Conservation (phyloP, 768 basidiomycete species). For the Suillus cothurnatus region DNA sequence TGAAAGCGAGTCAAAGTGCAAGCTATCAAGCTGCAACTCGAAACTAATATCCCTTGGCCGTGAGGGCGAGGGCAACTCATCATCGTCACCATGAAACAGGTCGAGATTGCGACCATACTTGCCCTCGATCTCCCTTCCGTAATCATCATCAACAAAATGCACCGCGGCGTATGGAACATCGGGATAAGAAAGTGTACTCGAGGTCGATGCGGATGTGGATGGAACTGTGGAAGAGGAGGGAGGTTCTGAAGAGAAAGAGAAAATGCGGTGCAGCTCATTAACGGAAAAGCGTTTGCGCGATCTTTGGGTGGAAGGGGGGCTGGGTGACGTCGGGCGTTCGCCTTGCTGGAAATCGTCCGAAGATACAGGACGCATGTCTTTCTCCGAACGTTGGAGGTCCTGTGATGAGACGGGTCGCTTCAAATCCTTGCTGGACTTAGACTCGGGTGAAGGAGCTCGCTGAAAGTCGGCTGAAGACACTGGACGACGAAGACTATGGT, state of each 20-base stretch:
- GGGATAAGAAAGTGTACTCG: slow-evolving; percentile 10
- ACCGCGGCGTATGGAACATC: slow-evolving; percentile 21
- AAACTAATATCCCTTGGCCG: slow-evolving; percentile 45
- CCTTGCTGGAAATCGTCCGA: slow-evolving; percentile 11
- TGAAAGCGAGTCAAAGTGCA: slow-evolving; percentile 72
- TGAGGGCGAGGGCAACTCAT: slow-evolving; percentile 7
- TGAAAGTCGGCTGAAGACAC: slow-evolving; percentile 10
- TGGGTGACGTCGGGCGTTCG: slow-evolving; percentile 35
- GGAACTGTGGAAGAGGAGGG: slow-evolving; percentile 8
- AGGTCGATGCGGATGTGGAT: slow-evolving; percentile 18
- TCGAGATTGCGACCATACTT: slow-evolving; percentile 9
- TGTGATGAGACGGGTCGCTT: not conserved
- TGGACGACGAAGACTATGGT: slow-evolving; percentile 14
- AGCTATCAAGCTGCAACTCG: slow-evolving; percentile 71
- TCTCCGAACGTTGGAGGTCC: not conserved
- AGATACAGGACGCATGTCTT: slow-evolving; percentile 5
- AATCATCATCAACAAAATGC: slow-evolving; percentile 22
- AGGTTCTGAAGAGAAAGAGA: slow-evolving; percentile 25
- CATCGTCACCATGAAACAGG: slow-evolving; percentile 9
- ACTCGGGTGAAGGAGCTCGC: not conserved
- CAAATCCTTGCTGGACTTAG: slow-evolving; percentile 2
- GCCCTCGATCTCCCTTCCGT: slow-evolving; percentile 20
- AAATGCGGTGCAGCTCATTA: slow-evolving; percentile 37
- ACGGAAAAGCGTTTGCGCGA: slow-evolving; percentile 37
- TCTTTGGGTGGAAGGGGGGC: slow-evolving; percentile 35